Conservation (phyloP, 345 rosid genomes). For the Cochlearia excelsa region DNA sequence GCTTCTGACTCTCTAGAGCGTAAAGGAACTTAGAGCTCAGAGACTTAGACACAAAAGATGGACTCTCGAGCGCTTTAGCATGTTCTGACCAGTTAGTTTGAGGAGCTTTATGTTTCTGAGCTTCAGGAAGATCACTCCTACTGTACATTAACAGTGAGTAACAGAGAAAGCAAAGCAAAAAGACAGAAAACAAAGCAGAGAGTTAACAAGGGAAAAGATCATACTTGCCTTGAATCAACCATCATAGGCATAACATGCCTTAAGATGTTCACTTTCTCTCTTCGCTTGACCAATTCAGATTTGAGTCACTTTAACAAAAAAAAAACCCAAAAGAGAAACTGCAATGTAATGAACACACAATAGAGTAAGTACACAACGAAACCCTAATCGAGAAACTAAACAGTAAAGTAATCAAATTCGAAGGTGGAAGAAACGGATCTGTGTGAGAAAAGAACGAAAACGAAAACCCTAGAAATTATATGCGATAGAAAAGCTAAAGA, state of each 20-base stretch:
- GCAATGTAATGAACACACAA: slow-evolving; percentile 2
- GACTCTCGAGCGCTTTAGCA: slow-evolving; percentile 40
- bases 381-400: slow-evolving; percentile 15
- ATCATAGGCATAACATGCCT: slow-evolving; percentile 38
- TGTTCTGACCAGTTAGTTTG: slow-evolving; percentile 76
- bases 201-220: slow-evolving; percentile 4
- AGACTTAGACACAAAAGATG: slow-evolving; percentile 43
- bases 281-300: slow-evolving; percentile 13
- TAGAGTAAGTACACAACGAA: neutral
- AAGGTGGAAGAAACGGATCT: slow-evolving; percentile 10
- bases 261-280: slow-evolving; percentile 16
- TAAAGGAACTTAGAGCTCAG: slow-evolving; percentile 63
- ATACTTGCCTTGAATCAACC: slow-evolving; percentile 35
- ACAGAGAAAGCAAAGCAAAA: slow-evolving; percentile 4
- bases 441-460: neutral
- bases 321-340: neutral
- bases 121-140: slow-evolving; percentile 38
- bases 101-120: slow-evolving; percentile 45
- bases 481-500: neutral
- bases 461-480: slow-evolving; percentile 32
- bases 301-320: slow-evolving; percentile 13
- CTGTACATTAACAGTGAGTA: slow-evolving; percentile 35
- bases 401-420: neutral
- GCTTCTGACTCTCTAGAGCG: slow-evolving; percentile 66
- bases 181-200: neutral